Evolutionary conservation across 257 asterid genomes (phyloP).

Genomic region (Fraxinus quadrangulata): DNA sequence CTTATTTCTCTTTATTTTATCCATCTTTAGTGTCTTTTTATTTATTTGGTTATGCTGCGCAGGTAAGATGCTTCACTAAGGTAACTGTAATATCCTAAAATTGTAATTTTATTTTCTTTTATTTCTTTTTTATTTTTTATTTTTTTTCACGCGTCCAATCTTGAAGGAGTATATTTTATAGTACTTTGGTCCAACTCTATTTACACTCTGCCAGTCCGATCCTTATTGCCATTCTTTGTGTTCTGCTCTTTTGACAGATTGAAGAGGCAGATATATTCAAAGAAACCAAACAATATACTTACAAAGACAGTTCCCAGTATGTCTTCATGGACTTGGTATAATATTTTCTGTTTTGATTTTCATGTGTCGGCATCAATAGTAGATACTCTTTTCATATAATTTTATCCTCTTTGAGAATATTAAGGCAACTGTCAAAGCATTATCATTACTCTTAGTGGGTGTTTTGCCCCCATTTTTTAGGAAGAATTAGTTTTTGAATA

Average conservation of each 20-base stretch:
- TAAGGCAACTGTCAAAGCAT: neutral
- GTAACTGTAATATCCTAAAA: neutral
- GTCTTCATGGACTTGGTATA: conserved; percentile 96
- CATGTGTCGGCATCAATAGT: neutral
- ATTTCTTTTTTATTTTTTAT: no score
- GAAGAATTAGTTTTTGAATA: no score
- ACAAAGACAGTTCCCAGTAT: conserved; percentile 85
- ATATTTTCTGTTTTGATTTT: neutral
- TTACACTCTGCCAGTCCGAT: neutral
- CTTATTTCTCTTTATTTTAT: neutral
- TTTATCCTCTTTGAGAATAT: conserved; percentile 4
- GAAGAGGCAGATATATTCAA: conserved; percentile 84
- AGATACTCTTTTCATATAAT: neutral
- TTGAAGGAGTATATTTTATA: neutral
- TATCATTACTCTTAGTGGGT: neutral
- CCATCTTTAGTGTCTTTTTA: neutral
- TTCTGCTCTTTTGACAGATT: conserved; percentile 49
- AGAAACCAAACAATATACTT: conserved; percentile 88
- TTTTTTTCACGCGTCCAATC: neutral
- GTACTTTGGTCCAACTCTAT: neutral
- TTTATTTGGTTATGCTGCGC: neutral
- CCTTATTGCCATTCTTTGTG: conserved; percentile 17
- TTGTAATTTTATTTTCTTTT: no score
- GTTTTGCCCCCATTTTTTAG: no score
- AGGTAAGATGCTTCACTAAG: neutral